Evolutionary conservation across 2,329 filamentous ascomycete species (phyloP).

Genomic region (Colletotrichum siamense): DNA sequence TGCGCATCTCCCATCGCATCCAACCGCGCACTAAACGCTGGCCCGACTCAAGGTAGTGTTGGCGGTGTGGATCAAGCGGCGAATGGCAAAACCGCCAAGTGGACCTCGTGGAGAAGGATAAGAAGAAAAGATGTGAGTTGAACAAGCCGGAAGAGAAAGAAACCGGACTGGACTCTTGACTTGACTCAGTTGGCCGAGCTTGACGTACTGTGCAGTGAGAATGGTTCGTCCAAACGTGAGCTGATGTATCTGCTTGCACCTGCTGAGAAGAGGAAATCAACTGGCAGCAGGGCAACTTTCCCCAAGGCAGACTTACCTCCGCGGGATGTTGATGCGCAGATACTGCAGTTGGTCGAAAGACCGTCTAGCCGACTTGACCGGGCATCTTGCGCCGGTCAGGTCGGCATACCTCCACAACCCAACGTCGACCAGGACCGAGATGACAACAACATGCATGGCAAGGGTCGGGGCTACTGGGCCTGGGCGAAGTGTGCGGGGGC

Average conservation of each 20-base stretch:
- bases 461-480: neutral
- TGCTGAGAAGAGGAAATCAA: neutral
- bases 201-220: neutral
- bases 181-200: neutral
- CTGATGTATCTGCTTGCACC: neutral
- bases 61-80: neutral
- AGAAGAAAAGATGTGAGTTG: neutral
- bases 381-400: neutral
- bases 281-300: neutral
- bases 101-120: neutral
- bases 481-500: neutral
- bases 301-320: neutral
- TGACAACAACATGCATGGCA: neutral
- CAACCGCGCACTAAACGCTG: neutral
- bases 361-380: neutral
- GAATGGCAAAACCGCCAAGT: slow-evolving; percentile 2
- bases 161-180: neutral
- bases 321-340: neutral
- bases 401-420: neutral
- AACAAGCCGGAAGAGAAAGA: neutral
- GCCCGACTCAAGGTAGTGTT: neutral
- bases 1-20: slow-evolving; percentile 4
- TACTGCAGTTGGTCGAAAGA: neutral
- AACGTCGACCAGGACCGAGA: neutral
- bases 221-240: neutral